Evolutionary conservation across 2,329 filamentous ascomycete species (phyloP), one percentile per base, ranked within the genome.

Genomic region (Ophiostoma novo-ulmi): DNA sequence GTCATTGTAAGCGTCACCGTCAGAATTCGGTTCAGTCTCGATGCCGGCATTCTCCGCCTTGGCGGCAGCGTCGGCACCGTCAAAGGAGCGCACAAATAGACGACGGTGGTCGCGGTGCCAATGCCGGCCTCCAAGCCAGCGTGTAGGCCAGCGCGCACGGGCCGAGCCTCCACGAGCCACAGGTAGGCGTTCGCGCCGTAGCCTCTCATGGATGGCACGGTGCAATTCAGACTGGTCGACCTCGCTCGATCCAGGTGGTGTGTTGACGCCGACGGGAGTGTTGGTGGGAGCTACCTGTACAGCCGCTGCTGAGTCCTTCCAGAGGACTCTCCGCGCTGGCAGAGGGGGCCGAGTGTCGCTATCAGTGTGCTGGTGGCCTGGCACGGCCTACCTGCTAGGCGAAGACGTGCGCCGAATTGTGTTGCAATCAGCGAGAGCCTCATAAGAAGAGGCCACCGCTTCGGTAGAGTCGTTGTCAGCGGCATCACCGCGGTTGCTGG

Each of bases 51-150:
- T 38, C 8, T 64, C 61, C 13, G 61, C 20, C 38, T 13, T 65
- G 17, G 4, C 35, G 10, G 48, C 13, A 39, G 11, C 67, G 11
- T 55, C 67, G 20, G 65, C 41, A 6, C 70, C 70, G 36, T 71
- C 70, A 58, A 71, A 69, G 13, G 70, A 71, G 35, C 68, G 67
- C 65, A 65, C 63, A 52, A 66, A 71, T 35, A 70, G 38, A 41
- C 66, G 70, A n/a, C 58, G 52, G 26, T 68, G 52, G n/a, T 67
- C 52, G 41, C 68, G 55, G n/a, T 61, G 68, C 68, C 65, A 68
- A 31, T 70, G 68, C 1, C 55, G 68, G 8, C 70, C 55, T 52
- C 70, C 70, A 14, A 67, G 64, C 70, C 70, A 71, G 11, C 70
- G 70, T 10, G 36, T 41, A 5, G 70, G 70, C 70, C 70, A 71